Evolutionary conservation across 2,329 filamentous ascomycete species (phyloP), one percentile per base, ranked within the genome.

Genomic region (Eutypella sp.): DNA sequence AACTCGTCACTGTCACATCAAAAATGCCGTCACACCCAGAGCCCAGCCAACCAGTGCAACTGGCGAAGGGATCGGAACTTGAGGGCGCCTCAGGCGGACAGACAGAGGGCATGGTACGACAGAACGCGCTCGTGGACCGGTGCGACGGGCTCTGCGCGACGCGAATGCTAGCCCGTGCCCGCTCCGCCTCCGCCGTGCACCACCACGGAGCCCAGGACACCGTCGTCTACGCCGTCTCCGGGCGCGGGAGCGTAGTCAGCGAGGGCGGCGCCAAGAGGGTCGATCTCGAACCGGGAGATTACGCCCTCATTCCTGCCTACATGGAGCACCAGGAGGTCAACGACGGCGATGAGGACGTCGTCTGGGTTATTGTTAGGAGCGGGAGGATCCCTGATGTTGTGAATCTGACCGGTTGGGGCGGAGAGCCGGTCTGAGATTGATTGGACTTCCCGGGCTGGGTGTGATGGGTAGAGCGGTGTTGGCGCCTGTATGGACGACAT

Each of bases 301-400:
- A 72, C 55, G 74, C 74, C 1, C 59, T 78, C 19, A 78, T 79
- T 34, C 76, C 76, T 2, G 73, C 74, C 2, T 76, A 62, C 49
- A 65, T 69, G 41, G 74, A 79, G 56, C 76, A 79, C 55, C 74
- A 78, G 57, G 76, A 79, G 57, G 69, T 77, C 40, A 79, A 81
- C 50, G 73, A 79, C 36, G 67, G 70, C 11, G 74, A 78, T 47
- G 72, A 75, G 46, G 73, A 78, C 40, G 66, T 76, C 1, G 68
- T 76, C 11, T 79, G 75, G 73, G 69, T 73, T 13, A 78, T 79
- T 48, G 70, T 73, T 4, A 58, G 75, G 13, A 72, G 70, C 37
- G 74, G 74, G 3, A 57, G 68, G 20, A 64, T 67, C 22, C 74
- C 75, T 1, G 65, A 71, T 20, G 74, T 77, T 1, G 66, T 69